Base-by-base conservation (phyloP, 441 rosid species). In the Raphanus hybrid region DNA sequence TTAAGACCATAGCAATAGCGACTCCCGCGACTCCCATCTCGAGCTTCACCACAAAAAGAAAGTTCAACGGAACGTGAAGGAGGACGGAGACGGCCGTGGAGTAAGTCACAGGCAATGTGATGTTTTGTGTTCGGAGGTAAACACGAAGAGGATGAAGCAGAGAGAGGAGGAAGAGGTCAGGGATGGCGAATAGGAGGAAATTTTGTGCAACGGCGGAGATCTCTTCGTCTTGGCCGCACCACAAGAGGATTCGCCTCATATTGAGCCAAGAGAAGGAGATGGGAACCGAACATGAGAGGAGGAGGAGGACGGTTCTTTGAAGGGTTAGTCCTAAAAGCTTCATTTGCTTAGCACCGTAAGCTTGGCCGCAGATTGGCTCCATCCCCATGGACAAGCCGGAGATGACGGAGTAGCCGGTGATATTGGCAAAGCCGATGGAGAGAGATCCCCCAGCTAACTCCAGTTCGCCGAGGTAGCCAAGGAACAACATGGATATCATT, bases 321-420 rank as follows among this genome's bases (percentile, higher is more conserved):
- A 96, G 91, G 59, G 99, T 96, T 66, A 93, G 75, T 45, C 98
- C 99, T n/a, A 96, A 90, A 45, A 93, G 88, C 76, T 96, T 96
- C 90, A 73, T 72, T 80, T 91, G 97, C 66, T 90, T 92, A 7
- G 99, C 98, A 2, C 99, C 99, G 27, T 89, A 91, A 52, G 99
- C 99, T 82, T 96, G 99, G 2, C 97, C 97, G 5, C 99, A 96
- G 58, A 96, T 96, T 77, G 99, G 99, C 67, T 96, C 99, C 99
- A 96, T 96, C 66, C 99, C 99, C 98, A 96, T 91, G 64, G 99
- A 94, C 3, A 96, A 86, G 12, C 99, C 99, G 27, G 99, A 93
- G 82, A 96, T 85, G 6, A 96, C 91, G 14, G 99, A 96, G 91
- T 96, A 96, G 39, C 99, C 99, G 0, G 99, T 92, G 78, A 96